Percentiles rank a stretch among this genome's conserved stretches.
These are phyloP conservation scores for Erucastrum elatum DNA, from an alignment of 345 rosid species.

Conservation along the genomic window DNA sequence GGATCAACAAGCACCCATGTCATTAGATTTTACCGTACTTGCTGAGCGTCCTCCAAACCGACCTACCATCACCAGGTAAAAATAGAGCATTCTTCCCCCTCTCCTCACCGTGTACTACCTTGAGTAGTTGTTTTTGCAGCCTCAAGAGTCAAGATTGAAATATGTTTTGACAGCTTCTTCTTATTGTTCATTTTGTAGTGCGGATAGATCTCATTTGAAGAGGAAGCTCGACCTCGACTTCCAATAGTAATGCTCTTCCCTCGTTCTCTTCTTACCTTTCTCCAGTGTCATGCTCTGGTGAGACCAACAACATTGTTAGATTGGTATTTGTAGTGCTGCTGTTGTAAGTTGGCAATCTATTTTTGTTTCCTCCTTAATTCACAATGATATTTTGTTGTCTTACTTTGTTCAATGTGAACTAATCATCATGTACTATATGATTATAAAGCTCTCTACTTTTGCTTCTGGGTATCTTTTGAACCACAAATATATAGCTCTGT, in stretches of 20 bases:
- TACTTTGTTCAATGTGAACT: constrained; percentile 21
- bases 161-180: neutral
- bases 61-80: neutral
- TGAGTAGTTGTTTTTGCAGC: neutral
- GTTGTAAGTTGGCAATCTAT: neutral
- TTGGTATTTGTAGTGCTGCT: neutral
- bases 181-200: neutral
- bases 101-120: neutral
- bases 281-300: neutral
- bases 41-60: constrained; percentile 1
- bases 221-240: neutral
- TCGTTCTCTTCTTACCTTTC: neutral
- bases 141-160: neutral
- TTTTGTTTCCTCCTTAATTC: neutral
- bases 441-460: constrained; percentile 13
- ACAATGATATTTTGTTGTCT: constrained; percentile 25
- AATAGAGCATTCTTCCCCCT: neutral
- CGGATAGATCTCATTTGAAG: neutral
- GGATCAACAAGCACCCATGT: constrained; percentile 1
- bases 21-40: neutral
- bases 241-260: neutral
- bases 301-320: neutral
- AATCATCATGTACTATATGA: constrained; percentile 1
- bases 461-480: constrained; percentile 4
- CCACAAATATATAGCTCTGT: neutral